Base-by-base conservation (phyloP, 2,329 filamentous ascomycete species). In the Knufia fluminis region DNA sequence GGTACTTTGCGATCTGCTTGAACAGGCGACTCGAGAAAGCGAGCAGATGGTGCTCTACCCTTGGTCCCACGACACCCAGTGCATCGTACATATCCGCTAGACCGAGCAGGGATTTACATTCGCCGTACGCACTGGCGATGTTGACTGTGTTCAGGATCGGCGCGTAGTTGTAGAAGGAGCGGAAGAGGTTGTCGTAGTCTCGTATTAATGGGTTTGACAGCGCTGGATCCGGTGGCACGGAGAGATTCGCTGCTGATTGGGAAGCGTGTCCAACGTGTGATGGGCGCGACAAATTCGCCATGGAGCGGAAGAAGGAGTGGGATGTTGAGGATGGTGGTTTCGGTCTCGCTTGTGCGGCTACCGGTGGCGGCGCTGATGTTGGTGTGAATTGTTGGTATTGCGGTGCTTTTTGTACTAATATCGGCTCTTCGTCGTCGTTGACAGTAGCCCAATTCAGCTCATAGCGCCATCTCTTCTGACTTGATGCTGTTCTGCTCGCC, bases 1-100 rank as follows among this genome's bases (percentile, higher is more conserved):
- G 90, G 63, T 96, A 96, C 68, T 95, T 96, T 46, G 90, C 89
- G 55, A 96, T 94, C 67, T 96, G 91, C 66, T 92, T 94, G 84
- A 90, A 96, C 2, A 97, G 76, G 1, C 88, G 79, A 19, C 85
- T 86, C 60, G 92, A 88, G 65, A 96, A 97, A 59, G 92, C 87
- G 14, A 97, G 73, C 12, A 97, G 75, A 65, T 97, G 91, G 69
- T 97, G 90, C 67, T 96, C 91, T 39, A 96, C 86, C 32, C 91
- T 80, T 1, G 87, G 86, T 0, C 90, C 90, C 7, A 94, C 88
- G 14, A 96, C 88, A 24, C 82, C 76, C 10, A 96, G 76, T 12
- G 90, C 88, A 64, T 95, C 90, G 70, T 96, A 96, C 72, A 92
- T 87, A 67, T 96, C 90, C n/a, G 89, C 91, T 16, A 96, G 75